These are phyloP conservation scores for Lichina pygmaea DNA, from an alignment of 495 filamentous ascomycete species.

Conservation along the genomic window DNA sequence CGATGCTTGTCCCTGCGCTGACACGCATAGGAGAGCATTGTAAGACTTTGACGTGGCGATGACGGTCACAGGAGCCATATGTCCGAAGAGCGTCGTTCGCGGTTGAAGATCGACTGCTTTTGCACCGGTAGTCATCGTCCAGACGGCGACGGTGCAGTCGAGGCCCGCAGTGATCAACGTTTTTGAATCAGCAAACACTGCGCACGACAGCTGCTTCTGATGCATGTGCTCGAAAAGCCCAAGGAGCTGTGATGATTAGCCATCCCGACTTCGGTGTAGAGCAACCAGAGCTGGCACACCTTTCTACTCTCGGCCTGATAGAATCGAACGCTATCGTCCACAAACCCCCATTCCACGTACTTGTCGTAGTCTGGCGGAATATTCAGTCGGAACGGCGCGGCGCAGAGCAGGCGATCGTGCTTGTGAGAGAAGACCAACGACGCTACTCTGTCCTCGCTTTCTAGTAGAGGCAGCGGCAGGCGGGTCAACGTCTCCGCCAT, in stretches of 20 bases:
- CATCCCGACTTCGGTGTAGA: background rate
- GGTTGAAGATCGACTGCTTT: conserved; percentile 58
- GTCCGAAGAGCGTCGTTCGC: conserved; percentile 65
- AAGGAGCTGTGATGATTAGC: conserved; percentile 17
- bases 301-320: conserved; percentile 54
- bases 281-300: conserved; percentile 8
- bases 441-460: conserved; percentile 54
- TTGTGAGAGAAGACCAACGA: conserved; percentile 55
- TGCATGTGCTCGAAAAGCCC: conserved; percentile 87
- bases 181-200: conserved; percentile 63
- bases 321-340: conserved; percentile 78
- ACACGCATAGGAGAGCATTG: conserved; percentile 59
- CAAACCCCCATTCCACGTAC: conserved; percentile 89
- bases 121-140: conserved; percentile 32
- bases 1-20: conserved; percentile 52
- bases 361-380: conserved; percentile 71
- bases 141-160: conserved; percentile 74
- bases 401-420: conserved; percentile 59
- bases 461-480: conserved; percentile 57
- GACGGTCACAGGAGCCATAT: conserved; percentile 50
- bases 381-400: conserved; percentile 59
- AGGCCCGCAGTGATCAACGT: conserved; percentile 75
- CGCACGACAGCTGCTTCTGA: conserved; percentile 56
- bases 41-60: conserved; percentile 73
- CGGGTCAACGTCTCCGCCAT: conserved; percentile 50